phyloP scores from a whole-genome alignment of 2,329 filamentous ascomycete species.

The Fusarium napiforme region DNA sequence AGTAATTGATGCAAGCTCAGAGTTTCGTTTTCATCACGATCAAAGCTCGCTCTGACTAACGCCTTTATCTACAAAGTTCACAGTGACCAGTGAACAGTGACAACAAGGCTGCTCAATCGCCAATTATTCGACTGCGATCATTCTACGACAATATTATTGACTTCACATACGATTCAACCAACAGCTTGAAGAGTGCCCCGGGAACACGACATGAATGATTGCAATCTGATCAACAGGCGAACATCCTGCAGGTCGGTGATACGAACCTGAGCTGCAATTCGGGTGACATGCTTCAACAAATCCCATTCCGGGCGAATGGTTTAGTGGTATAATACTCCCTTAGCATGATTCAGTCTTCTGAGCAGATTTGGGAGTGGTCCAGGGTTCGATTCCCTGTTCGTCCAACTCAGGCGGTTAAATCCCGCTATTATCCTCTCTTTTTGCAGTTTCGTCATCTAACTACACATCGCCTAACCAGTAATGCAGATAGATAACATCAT shows the following conservation, averaged over 20 bases:
- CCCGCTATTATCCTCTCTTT: constrained; percentile 9
- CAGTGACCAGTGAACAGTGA: too few species aligned
- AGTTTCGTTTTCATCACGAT: rapidly evolving
- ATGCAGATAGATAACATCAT: rapidly evolving
- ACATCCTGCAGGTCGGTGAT: rapidly evolving
- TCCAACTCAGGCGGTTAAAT: constrained; percentile 6
- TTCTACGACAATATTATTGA: rapidly evolving
- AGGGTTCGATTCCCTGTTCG: constrained; percentile 33
- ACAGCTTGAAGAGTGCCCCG: too few species aligned
- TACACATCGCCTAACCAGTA: too few species aligned
- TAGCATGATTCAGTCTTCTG: constrained; percentile 13
- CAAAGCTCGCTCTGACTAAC: neutral
- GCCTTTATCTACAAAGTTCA: too few species aligned
- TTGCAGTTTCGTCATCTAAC: neutral
- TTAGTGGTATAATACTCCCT: constrained; percentile 34
- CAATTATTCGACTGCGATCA: rapidly evolving
- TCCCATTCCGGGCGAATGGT: constrained; percentile 21
- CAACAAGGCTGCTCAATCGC: neutral
- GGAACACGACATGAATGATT: neutral
- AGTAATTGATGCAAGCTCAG: rapidly evolving
- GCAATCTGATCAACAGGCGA: rapidly evolving
- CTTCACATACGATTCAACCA: too few species aligned
- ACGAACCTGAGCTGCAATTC: rapidly evolving
- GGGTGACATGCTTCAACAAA: neutral
- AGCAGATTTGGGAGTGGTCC: constrained; percentile 17